A percentile compares a stretch with the other conserved stretches of the same genome.
These are phyloP conservation scores for Bondarzewia mesenterica DNA, from an alignment of 1,284 basidiomycete species.

Conservation along the genomic window DNA sequence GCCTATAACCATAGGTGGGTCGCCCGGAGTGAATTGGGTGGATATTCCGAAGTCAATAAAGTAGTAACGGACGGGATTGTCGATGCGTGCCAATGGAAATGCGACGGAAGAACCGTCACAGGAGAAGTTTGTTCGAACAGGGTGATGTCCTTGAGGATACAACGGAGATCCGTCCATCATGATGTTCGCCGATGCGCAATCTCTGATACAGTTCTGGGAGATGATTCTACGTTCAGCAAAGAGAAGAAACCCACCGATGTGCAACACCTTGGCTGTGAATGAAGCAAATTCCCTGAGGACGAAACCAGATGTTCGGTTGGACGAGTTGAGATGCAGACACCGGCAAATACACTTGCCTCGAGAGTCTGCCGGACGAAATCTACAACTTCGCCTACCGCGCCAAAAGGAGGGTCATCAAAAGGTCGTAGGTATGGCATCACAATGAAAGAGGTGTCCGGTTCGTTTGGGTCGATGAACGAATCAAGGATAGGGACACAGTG, in stretches of 20 bases:
- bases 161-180: conserved; percentile 21
- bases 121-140: conserved; percentile 7
- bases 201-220: no score
- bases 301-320: background rate
- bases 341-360: conserved; percentile 13
- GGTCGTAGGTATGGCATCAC: conserved; percentile 20
- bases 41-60: conserved; percentile 24
- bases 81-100: conserved; percentile 6
- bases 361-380: conserved; percentile 20
- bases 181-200: conserved; percentile 19
- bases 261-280: conserved; percentile 19
- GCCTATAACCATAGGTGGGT: background rate
- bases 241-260: conserved; percentile 15
- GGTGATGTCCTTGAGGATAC: conserved; percentile 21
- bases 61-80: conserved; percentile 17
- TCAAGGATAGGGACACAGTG: conserved; percentile 22
- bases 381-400: conserved; percentile 18
- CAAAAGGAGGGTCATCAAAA: conserved; percentile 15
- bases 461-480: conserved; percentile 12
- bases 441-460: conserved; percentile 12
- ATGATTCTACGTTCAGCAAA: no score
- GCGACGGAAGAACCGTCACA: conserved; percentile 9
- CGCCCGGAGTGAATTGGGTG: background rate
- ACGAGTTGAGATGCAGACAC: background rate
- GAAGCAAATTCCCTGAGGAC: conserved; percentile 20